phyloP scores from a whole-genome alignment of 2,329 filamentous ascomycete species.

The Colletotrichum musae region DNA sequence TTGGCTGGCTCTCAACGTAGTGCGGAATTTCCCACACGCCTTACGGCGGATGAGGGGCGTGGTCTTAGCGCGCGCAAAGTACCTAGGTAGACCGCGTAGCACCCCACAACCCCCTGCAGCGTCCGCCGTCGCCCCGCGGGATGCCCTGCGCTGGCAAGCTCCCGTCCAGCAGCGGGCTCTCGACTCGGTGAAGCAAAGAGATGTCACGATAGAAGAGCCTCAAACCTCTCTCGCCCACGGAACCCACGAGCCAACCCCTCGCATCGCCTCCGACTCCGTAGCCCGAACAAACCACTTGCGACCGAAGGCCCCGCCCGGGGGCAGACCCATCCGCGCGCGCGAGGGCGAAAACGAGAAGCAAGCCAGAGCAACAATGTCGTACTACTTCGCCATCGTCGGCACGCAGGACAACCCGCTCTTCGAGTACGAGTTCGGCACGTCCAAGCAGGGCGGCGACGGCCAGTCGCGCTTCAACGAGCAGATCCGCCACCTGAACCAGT shows the following conservation, averaged over 20 bases:
- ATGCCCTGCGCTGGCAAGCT: neutral
- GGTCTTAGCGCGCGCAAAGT: neutral
- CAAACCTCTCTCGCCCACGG: neutral
- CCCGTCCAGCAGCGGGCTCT: neutral
- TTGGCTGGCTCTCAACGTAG: conserved; percentile 6
- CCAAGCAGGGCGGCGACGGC: conserved; percentile 95
- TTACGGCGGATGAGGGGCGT: neutral
- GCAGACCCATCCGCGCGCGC: neutral
- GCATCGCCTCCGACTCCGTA: neutral
- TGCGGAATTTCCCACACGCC: conserved; percentile 36
- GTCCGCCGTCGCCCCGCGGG: conserved; percentile 14
- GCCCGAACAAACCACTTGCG: neutral
- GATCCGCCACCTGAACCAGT: conserved; percentile 95
- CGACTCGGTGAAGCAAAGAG: conserved; percentile 15
- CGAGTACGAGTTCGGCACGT: conserved; percentile 96
- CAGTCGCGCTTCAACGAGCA: conserved; percentile 89
- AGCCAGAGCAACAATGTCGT: conserved; percentile 78
- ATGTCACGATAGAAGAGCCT: conserved; percentile 1
- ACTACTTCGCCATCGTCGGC: conserved; percentile 98
- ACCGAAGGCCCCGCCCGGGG: neutral
- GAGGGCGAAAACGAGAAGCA: neutral
- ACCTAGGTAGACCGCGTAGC: too few species aligned
- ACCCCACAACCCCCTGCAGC: conserved; percentile 15
- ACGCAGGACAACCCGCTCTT: conserved; percentile 97
- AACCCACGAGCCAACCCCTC: neutral